Evolutionary conservation across 2,329 filamentous ascomycete species (phyloP).

Genomic region (Xylariaceae sp.): DNA sequence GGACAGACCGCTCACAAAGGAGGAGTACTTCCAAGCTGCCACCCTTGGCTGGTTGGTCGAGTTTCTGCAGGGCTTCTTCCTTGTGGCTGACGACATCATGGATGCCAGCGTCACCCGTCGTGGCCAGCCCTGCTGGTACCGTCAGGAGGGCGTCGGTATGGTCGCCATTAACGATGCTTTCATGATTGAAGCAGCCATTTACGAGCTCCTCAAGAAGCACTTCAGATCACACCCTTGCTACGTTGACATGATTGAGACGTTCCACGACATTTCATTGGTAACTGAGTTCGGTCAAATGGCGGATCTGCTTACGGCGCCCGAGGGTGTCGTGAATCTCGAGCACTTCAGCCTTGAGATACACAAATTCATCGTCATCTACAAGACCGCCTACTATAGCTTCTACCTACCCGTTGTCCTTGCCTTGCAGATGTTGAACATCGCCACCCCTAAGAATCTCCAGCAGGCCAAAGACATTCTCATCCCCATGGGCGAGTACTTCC

Average conservation of each 20-base stretch:
- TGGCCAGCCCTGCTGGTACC: slow-evolving; percentile 95
- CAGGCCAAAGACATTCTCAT: slow-evolving; percentile 88
- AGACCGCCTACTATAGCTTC: slow-evolving; percentile 99
- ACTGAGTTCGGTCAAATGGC: slow-evolving; percentile 94
- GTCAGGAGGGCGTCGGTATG: slow-evolving; percentile 82
- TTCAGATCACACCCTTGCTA: slow-evolving; percentile 86
- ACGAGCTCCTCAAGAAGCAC: slow-evolving; percentile 85
- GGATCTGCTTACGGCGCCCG: slow-evolving; percentile 91
- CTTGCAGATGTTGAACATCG: slow-evolving; percentile 76
- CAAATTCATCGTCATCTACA: slow-evolving; percentile 98
- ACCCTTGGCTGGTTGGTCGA: slow-evolving; percentile 96
- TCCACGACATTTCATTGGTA: slow-evolving; percentile 91
- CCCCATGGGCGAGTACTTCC: slow-evolving; percentile 97
- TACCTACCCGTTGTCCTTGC: slow-evolving; percentile 94
- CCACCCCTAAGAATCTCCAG: slow-evolving; percentile 83
- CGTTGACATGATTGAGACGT: slow-evolving; percentile 87
- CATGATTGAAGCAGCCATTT: slow-evolving; percentile 89
- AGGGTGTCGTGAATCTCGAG: slow-evolving; percentile 85
- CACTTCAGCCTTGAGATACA: slow-evolving; percentile 97
- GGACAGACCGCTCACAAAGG: slow-evolving; percentile 61
- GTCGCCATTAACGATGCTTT: slow-evolving; percentile 98
- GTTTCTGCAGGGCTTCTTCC: slow-evolving; percentile 96
- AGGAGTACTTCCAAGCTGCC: slow-evolving; percentile 84
- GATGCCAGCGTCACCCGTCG: slow-evolving; percentile 91
- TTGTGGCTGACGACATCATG: slow-evolving; percentile 99